Conservation (phyloP, 495 filamentous ascomycete genomes). For the Collariella sp. region DNA sequence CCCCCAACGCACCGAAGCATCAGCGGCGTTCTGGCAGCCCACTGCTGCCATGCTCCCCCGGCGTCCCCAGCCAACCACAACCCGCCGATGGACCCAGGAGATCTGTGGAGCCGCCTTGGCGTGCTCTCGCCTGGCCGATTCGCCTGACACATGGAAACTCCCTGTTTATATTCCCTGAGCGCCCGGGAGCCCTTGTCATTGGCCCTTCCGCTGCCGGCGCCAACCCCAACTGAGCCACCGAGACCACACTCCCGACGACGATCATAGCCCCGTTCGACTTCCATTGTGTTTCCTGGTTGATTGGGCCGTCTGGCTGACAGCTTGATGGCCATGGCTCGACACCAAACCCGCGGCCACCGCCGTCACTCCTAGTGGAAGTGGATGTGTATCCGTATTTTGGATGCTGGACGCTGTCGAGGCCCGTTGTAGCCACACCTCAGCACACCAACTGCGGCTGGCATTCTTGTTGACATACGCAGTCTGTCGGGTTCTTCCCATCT, state of each 20-base stretch:
- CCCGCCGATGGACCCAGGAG: constrained; percentile 9
- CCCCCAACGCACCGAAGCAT: background rate
- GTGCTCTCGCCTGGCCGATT: background rate
- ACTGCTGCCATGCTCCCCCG: background rate
- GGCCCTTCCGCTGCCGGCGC: background rate
- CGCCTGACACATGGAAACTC: constrained; percentile 17
- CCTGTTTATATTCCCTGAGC: background rate
- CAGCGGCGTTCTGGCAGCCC: background rate
- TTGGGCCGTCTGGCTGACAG: background rate
- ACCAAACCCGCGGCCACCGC: background rate
- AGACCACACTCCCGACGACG: background rate
- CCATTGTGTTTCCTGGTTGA: background rate
- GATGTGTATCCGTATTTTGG: too few relatives aligned
- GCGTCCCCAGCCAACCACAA: background rate
- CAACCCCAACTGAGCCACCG: constrained; percentile 1
- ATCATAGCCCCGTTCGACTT: background rate
- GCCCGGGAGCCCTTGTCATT: constrained; percentile 1
- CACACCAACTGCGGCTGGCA: background rate
- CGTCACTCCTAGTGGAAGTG: background rate
- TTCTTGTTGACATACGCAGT: background rate
- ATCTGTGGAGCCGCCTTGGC: constrained; percentile 17
- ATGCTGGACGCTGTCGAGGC: too few relatives aligned
- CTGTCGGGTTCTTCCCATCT: background rate
- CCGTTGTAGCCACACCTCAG: too few relatives aligned
- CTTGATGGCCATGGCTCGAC: background rate